Conservation (phyloP, 805 yeast species). For the Candida ulmi region DNA sequence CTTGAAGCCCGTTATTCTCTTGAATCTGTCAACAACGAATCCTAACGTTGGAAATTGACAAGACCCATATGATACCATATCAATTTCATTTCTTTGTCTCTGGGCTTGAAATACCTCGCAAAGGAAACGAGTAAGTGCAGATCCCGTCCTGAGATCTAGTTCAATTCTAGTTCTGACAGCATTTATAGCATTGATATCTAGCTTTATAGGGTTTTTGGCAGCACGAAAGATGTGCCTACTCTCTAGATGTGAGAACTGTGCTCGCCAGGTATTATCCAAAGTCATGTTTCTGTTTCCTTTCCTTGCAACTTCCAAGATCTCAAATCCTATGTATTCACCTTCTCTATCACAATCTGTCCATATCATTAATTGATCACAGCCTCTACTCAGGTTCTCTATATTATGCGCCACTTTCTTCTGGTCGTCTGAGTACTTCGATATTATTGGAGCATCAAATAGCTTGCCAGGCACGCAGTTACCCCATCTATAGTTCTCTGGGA, state of each 20-base stretch:
- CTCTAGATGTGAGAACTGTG: constrained; percentile 85
- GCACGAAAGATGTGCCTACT: constrained; percentile 67
- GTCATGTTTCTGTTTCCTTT: constrained; percentile 39
- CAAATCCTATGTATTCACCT: constrained; percentile 90
- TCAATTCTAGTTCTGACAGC: constrained; percentile 88
- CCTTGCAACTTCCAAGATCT: constrained; percentile 66
- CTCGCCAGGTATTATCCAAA: constrained; percentile 55
- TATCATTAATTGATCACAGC: constrained; percentile 65
- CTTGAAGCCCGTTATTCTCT: constrained; percentile 62
- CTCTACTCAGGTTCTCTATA: constrained; percentile 58
- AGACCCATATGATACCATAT: constrained; percentile 69
- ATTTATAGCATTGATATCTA: constrained; percentile 65
- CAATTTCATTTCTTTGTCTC: constrained; percentile 10
- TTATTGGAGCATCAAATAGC: constrained; percentile 67
- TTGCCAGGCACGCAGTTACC: constrained; percentile 58
- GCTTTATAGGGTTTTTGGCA: constrained; percentile 55
- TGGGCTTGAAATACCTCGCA: constrained; percentile 43
- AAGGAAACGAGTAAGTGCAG: constrained; percentile 78
- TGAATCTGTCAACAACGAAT: constrained; percentile 88
- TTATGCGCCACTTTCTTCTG: constrained; percentile 53
- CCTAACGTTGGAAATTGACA: constrained; percentile 98
- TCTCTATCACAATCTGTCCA: constrained; percentile 99
- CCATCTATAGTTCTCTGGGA: constrained; percentile 59
- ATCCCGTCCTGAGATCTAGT: constrained; percentile 84
- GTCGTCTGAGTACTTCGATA: constrained; percentile 33